Conservation (phyloP, 257 asterid genomes). For the Solanum pimpinellifolium region DNA sequence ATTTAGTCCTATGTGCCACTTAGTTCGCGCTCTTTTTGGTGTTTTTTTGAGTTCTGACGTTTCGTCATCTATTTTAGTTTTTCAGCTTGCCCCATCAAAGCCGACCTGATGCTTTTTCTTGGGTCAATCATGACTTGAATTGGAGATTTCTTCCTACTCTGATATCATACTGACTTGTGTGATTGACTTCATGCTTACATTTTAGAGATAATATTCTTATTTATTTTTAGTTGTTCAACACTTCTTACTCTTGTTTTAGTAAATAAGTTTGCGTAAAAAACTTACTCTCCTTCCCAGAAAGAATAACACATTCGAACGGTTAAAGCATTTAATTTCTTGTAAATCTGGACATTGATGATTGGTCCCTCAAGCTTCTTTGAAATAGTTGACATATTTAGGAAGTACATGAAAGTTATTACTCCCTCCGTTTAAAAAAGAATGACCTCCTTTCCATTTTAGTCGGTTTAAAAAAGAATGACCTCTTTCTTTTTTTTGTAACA, state of each 20-base stretch:
- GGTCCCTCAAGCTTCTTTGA: not conserved
- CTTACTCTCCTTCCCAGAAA: not conserved
- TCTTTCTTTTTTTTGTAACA: too few relatives aligned
- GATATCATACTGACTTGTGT: not conserved
- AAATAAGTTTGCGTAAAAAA: not conserved
- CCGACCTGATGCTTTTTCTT: not conserved
- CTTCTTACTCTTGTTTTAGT: not conserved
- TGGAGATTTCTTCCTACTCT: not conserved
- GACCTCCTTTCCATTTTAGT: too few relatives aligned
- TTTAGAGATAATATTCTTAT: not conserved
- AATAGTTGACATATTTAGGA: not conserved
- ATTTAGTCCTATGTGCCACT: not conserved
- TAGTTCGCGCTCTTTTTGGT: not conserved
- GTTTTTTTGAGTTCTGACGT: not conserved
- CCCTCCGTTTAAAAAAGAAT: too few relatives aligned
- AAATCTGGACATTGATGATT: not conserved
- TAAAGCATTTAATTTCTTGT: not conserved
- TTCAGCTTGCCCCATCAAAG: not conserved
- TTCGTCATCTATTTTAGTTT: not conserved
- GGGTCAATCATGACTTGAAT: not conserved
- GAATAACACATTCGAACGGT: not conserved
- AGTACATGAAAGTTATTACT: not conserved
- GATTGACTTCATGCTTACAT: not conserved
- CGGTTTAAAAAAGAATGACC: too few relatives aligned
- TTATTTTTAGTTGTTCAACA: not conserved